Conservation (phyloP, 345 rosid species). For the Ricinus communis region DNA sequence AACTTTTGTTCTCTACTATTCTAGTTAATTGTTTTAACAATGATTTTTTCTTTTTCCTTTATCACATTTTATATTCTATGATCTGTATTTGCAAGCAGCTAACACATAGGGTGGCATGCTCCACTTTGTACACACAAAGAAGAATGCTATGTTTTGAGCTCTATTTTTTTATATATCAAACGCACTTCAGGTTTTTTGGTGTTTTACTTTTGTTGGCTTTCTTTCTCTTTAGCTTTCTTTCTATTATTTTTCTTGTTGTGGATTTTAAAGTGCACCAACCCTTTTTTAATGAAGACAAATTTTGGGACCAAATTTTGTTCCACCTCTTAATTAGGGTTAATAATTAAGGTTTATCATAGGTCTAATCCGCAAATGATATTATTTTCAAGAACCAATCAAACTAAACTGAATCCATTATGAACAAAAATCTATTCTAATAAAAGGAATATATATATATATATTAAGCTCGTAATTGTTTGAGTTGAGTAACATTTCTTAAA, state of each 20-base stretch:
- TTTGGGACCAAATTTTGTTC: too few relatives aligned
- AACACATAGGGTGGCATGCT: slow-evolving; percentile 45
- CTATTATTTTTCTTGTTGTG: background rate
- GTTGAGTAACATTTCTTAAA: too few relatives aligned
- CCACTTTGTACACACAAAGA: slow-evolving; percentile 38
- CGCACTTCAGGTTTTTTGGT: background rate
- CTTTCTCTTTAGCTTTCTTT: background rate
- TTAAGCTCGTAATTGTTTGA: too few relatives aligned
- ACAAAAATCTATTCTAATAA: too few relatives aligned
- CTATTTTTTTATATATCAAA: background rate
- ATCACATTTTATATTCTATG: background rate
- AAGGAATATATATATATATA: too few relatives aligned
- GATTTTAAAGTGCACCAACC: slow-evolving; percentile 1
- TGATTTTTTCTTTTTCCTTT: background rate
- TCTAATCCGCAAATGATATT: too few relatives aligned
- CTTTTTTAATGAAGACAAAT: too few relatives aligned
- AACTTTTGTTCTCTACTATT: background rate
- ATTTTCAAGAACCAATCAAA: too few relatives aligned
- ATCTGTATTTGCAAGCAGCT: slow-evolving; percentile 23
- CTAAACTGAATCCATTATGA: too few relatives aligned
- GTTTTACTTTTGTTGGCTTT: background rate
- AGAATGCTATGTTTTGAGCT: slow-evolving; percentile 14
- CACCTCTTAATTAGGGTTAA: too few relatives aligned
- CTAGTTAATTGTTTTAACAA: background rate
- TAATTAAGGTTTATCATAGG: too few relatives aligned